Base-by-base conservation (phyloP, 768 basidiomycete genomes). In the Mycena belliarum region DNA sequence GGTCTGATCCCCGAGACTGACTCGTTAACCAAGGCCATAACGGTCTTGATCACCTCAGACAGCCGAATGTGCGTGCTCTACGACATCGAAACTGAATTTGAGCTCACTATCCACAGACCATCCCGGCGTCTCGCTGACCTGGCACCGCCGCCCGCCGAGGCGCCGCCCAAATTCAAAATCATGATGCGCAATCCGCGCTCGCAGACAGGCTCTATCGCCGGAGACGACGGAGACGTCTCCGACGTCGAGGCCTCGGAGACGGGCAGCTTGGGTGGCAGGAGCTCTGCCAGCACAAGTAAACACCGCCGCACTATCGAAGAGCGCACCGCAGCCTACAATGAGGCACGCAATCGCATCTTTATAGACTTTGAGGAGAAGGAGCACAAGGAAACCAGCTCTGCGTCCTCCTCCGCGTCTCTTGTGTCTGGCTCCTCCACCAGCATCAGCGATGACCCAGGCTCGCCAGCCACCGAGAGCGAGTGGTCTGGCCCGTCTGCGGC, bases 261-360 rank as follows among this genome's bases (percentile, higher is more conserved):
- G 11, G 89, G 90, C n/a, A 91, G 89, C 68, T 69, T 85, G 21
- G 88, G 87, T 51, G 86, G 84, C 20, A 81, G 85, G 48, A 88
- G 87, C 69, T 88, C 80, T 65, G 75, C 81, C 49, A 82, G 81
- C 63, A 72, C 75, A 59, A 80, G 72, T 65, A 91, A 87, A 75
- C 86, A 88, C 67, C 80, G 81, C 28, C 83, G 85, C 76, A 93
- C 93, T 2, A 86, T 94, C 23, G 88, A 90, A 66, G 87, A 94
- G 70, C 87, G 92, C 29, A 91, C 90, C 67, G 93, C 89, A 0
- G 93, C 91, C n/a, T 94, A 94, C 64, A 89, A 90, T 51, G 86
- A 91, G 71, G 92, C 92, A 26, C 84, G 93, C 44, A 87, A 85
- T 35, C 83, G 92, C 54, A 94, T 94, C 63, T 94, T 94, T 74